phyloP scores from a whole-genome alignment of 257 asterid species.

The Cinchona pubescens region DNA sequence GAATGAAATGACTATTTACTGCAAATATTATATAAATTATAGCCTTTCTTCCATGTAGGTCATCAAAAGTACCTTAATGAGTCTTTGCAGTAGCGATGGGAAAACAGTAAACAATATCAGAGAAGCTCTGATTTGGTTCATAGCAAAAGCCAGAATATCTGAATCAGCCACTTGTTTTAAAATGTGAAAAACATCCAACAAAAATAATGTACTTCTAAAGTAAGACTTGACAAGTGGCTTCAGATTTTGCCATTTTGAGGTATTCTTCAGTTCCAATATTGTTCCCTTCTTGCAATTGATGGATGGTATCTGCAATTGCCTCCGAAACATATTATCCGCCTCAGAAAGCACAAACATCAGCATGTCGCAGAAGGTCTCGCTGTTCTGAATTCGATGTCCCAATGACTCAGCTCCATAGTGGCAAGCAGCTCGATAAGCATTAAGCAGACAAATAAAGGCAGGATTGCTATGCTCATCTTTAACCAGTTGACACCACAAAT shows the following conservation, averaged over 20 bases:
- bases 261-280: conserved; percentile 47
- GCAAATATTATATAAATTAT: not conserved
- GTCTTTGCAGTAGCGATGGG: conserved; percentile 61
- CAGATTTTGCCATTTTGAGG: conserved; percentile 58
- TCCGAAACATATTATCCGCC: conserved; percentile 61
- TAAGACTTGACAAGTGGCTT: conserved; percentile 71
- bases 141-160: conserved; percentile 62
- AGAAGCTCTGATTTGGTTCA: conserved; percentile 64
- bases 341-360: conserved; percentile 59
- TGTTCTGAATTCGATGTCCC: conserved; percentile 51
- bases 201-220: conserved; percentile 71
- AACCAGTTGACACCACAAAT: conserved; percentile 59
- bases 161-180: conserved; percentile 82
- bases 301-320: conserved; percentile 56
- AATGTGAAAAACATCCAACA: too few species aligned
- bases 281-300: conserved; percentile 49
- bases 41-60: not conserved
- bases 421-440: conserved; percentile 91
- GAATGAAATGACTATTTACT: not conserved
- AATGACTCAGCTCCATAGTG: conserved; percentile 76
- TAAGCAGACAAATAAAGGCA: conserved; percentile 61
- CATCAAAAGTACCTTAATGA: conserved; percentile 57
- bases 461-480: conserved; percentile 49
- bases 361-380: conserved; percentile 64
- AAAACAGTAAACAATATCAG: conserved; percentile 63